Base-by-base conservation (phyloP, 2,329 filamentous ascomycete genomes). In the Harringtonia lauricola region DNA sequence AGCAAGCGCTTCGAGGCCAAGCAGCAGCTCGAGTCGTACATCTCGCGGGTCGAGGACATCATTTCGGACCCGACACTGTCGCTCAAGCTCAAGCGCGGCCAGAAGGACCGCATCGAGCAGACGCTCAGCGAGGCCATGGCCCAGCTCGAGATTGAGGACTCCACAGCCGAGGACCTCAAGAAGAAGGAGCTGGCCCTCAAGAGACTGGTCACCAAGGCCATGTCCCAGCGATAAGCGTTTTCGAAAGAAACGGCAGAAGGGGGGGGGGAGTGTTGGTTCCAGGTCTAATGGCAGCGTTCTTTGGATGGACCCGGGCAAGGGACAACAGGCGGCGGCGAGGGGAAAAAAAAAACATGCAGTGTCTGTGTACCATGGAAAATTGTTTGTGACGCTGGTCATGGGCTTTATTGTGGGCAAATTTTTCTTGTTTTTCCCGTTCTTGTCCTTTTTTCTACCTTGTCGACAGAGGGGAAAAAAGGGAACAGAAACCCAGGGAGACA, bases 151-250 rank as follows among this genome's bases (percentile, higher is more conserved):
- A 73, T 98, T 61, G 86, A 90, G 68, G 94, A 98, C 57, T 86
- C 86, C 46, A 70, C 72, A 51, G 85, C 88, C 49, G 94, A 98
- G 58, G 92, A 98, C 64, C 76, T 98, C 57, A 96, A 94, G 86
- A 96, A 96, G 87, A 94, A 95, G 83, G 92, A 98, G 78, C 76
- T 98, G 55, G 88, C 88, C 49, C 79, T 98, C 53, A 98, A 96
- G 87, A 79, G 92, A 62, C 79, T 94, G 57, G 89, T 98, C 59
- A 98, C 92, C 70, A 98, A 96, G 84, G 89, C 86, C 59, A 94
- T 94, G 86, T 81, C 86, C 53, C 89, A 86, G 62, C 82, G 86
- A 69, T 94, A 89, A 80, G 41, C 24, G 42, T 21, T n/a, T 18
- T 9, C 10, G 9, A 26, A n/a, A 14, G 22, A 18, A 19, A n/a